Base-by-base conservation (phyloP, 441 rosid species). In the Jatropha multifida region DNA sequence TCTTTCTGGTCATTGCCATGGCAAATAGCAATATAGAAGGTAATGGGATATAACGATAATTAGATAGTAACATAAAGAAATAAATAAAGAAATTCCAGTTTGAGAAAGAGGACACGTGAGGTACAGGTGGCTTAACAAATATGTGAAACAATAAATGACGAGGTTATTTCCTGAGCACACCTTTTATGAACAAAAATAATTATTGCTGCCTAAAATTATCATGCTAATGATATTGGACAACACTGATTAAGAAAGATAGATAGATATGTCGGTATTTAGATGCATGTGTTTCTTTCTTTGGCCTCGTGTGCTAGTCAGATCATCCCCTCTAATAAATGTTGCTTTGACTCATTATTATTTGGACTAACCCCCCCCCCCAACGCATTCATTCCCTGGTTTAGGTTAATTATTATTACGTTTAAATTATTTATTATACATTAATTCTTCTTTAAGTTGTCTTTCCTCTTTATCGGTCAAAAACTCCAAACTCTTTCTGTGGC, bases 281-380 rank as follows among this genome's bases (percentile, higher is more conserved):
- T 63, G 62, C 80, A 73, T 78, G 69, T 70, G 56, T 56, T 79
- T 49, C 59, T 77, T 61, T 63, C 80, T 78, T 77, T 23, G 81
- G 79, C 87, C 85, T 87, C 83, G 89, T 88, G 85, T 86, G 83
- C 87, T 81, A 38, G 64, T 81, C 81, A 68, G 81, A 71, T 86
- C 87, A 85, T 80, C 15, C 73, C 72, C 76, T 72, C 82, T 69
- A 76, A 42, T 72, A 72, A 79, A 58, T 81, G 62, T 32, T 75
- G 0, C 70, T 84, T 89, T 87, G 90, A 89, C 92, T 84, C 83
- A 81, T 85, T 69, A 75, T 84, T 84, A 74, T 73, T 83, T 74
- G 80, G 81, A 78, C 85, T 44, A 73, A 42, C 82, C 91, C 77
- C 9, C 83, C 84, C 87, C 84, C 79, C 81, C 83, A 86, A 84